Evolutionary conservation across 1,284 basidiomycete genomes (phyloP).

Genomic region (Leccinum angustisporum): DNA sequence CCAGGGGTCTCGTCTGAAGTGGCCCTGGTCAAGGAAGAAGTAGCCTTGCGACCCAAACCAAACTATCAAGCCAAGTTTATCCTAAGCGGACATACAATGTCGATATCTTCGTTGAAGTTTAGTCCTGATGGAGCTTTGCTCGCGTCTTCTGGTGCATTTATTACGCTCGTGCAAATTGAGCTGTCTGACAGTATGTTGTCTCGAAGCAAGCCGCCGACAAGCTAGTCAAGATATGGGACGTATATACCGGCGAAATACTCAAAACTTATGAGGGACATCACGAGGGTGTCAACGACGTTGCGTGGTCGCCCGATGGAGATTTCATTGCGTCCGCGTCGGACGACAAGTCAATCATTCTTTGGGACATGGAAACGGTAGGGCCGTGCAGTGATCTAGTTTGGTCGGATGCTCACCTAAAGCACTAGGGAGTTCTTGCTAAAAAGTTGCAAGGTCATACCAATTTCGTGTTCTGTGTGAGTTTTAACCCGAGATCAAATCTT

Average conservation of each 20-base stretch:
- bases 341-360: conserved; percentile 82
- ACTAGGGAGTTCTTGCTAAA: conserved; percentile 58
- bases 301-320: conserved; percentile 81
- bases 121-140: conserved; percentile 73
- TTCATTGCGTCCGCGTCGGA: conserved; percentile 89
- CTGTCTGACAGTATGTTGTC: conserved; percentile 21
- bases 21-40: conserved; percentile 1
- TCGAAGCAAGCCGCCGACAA: conserved; percentile 74
- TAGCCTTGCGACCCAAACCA: conserved; percentile 21
- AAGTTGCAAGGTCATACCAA: conserved; percentile 85
- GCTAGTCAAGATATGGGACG: conserved; percentile 76
- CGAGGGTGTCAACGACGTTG: conserved; percentile 85
- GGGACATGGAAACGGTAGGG: conserved; percentile 68
- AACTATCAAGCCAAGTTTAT: conserved; percentile 49
- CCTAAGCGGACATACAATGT: conserved; percentile 70
- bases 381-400: conserved; percentile 5
- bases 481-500: conserved; percentile 85
- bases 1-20: background rate
- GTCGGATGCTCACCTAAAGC: conserved; percentile 3
- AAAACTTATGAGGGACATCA: conserved; percentile 69
- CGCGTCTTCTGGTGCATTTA: conserved; percentile 69
- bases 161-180: conserved; percentile 1
- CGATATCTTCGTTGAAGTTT: conserved; percentile 77
- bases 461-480: conserved; percentile 91
- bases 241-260: conserved; percentile 67